phyloP scores from a whole-genome alignment of 2,329 filamentous ascomycete species.

The Pseudophaeomoniella oleicola region DNA sequence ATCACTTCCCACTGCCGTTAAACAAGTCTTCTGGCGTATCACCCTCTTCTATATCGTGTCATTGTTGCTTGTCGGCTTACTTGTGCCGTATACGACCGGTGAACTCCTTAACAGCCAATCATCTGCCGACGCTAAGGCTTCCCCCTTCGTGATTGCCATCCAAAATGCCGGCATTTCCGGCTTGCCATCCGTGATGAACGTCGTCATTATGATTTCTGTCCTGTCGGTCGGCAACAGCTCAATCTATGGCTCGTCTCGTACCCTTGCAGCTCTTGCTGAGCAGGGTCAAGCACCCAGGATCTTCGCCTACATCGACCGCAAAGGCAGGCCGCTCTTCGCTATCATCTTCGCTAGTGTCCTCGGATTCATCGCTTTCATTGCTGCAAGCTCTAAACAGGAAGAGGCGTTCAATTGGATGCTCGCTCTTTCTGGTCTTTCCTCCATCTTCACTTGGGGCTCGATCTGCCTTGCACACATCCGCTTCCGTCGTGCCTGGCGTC shows the following conservation, averaged over 20 bases:
- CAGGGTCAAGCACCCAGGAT: constrained; percentile 29
- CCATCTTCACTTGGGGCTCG: constrained; percentile 51
- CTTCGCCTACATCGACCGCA: constrained; percentile 29
- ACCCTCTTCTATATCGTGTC: constrained; percentile 34
- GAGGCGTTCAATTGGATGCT: constrained; percentile 50
- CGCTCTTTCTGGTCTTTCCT: constrained; percentile 46
- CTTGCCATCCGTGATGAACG: constrained; percentile 53
- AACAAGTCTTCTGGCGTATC: constrained; percentile 38
- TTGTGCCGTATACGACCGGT: constrained; percentile 24
- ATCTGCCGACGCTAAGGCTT: constrained; percentile 30
- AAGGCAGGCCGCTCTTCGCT: constrained; percentile 28
- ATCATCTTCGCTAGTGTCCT: constrained; percentile 24
- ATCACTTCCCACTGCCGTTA: constrained; percentile 31
- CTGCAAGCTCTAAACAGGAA: constrained; percentile 27
- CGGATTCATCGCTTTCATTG: constrained; percentile 26
- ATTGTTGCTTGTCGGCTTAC: constrained; percentile 29
- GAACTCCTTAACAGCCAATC: constrained; percentile 24
- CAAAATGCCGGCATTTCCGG: constrained; percentile 44
- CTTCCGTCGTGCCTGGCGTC: constrained; percentile 46
- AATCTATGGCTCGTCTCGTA: constrained; percentile 43
- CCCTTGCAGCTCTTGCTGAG: constrained; percentile 37
- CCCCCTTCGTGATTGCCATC: constrained; percentile 54
- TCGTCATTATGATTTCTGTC: constrained; percentile 48
- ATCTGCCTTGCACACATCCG: constrained; percentile 55
- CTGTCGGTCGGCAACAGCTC: constrained; percentile 45